These are phyloP conservation scores for Smittium mucronatum DNA, from an alignment of 371 early-diverging fungal genomes.

Conservation along the genomic window DNA sequence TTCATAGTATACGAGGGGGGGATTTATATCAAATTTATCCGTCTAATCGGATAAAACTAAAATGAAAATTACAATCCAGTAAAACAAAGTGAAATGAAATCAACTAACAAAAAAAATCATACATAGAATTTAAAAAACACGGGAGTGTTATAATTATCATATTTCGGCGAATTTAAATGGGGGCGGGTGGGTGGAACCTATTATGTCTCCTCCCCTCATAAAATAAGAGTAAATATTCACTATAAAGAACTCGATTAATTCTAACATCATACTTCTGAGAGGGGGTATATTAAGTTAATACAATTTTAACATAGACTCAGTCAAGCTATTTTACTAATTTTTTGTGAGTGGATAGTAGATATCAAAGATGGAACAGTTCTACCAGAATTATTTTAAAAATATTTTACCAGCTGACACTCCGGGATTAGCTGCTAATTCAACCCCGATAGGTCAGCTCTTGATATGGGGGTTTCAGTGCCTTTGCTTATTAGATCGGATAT, in stretches of 20 bases:
- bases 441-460: background rate
- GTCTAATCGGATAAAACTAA: background rate
- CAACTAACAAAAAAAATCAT: background rate
- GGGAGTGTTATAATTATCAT: background rate
- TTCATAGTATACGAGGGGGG: background rate
- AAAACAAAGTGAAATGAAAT: background rate
- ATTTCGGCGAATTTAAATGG: background rate
- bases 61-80: background rate
- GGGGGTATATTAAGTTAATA: background rate
- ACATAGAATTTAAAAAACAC: background rate
- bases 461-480: background rate
- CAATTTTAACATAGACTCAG: background rate
- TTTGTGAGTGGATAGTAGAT: background rate
- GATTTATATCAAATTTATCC: no score
- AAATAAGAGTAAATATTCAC: background rate
- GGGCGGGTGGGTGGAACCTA: background rate
- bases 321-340: background rate
- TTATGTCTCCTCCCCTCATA: background rate
- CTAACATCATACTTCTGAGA: background rate
- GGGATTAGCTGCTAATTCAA: background rate
- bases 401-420: background rate
- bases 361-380: background rate
- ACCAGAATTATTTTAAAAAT: background rate
- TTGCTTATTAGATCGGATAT: background rate
- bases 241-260: background rate